Evolutionary conservation across 331 rosid species (phyloP).

Genomic region (Saraca asoca): DNA sequence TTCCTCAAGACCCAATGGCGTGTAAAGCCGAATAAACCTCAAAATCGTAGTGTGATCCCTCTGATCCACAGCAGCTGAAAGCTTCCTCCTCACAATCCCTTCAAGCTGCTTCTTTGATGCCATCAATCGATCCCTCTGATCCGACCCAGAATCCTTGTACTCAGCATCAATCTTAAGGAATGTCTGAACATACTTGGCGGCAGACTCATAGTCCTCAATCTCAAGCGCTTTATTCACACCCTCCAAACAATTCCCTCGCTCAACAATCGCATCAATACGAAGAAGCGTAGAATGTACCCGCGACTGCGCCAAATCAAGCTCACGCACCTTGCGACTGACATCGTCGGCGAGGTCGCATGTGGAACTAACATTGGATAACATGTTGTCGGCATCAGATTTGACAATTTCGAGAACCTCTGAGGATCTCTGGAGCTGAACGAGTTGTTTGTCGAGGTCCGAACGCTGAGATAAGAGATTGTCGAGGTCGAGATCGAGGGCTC

Average conservation of each 20-base stretch:
- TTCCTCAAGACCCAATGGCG: constrained; percentile 81
- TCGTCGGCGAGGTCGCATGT: constrained; percentile 84
- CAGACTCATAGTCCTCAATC: constrained; percentile 68
- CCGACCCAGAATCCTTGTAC: constrained; percentile 71
- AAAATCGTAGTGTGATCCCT: constrained; percentile 67
- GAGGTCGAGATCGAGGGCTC: constrained; percentile 68
- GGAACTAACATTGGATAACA: constrained; percentile 66
- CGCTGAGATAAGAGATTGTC: constrained; percentile 77
- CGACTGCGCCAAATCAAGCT: constrained; percentile 90
- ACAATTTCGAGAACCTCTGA: constrained; percentile 75
- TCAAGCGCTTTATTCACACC: constrained; percentile 72
- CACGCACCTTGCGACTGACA: constrained; percentile 85
- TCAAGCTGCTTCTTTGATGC: constrained; percentile 70
- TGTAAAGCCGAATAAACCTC: constrained; percentile 62
- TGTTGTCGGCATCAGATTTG: constrained; percentile 65
- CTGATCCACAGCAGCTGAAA: constrained; percentile 71
- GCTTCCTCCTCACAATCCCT: constrained; percentile 76
- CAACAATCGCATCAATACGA: constrained; percentile 84
- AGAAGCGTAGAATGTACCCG: constrained; percentile 79
- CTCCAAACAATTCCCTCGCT: constrained; percentile 74
- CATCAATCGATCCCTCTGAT: constrained; percentile 74
- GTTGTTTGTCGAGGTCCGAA: constrained; percentile 73
- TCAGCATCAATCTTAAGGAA: constrained; percentile 74
- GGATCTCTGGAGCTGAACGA: constrained; percentile 64
- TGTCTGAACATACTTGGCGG: constrained; percentile 59